Base-by-base conservation (phyloP, 2,329 filamentous ascomycete species). In the Aspergillus sp. region DNA sequence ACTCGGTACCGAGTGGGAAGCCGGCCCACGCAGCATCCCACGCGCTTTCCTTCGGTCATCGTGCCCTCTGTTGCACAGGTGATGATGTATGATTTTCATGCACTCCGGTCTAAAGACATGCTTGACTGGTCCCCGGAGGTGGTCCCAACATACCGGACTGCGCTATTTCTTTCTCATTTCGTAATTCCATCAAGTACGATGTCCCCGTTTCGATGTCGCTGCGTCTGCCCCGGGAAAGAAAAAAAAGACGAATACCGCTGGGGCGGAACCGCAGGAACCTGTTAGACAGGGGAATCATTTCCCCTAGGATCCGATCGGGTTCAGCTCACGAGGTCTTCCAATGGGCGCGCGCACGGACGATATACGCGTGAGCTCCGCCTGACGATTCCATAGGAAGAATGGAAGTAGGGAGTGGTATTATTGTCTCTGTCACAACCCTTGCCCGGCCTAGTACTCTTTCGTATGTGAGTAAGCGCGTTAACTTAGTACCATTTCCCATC, bases 211-310 rank as follows among this genome's bases (percentile, higher is more conserved):
- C 56, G 36, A 58, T 32, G 42, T 61, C 59, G 49, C 57, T 61
- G 64, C 59, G 52, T 66, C 50, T 48, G 48, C 54, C 25, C 58
- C 56, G 59, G 62, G 59, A 48, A 62, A 60, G 60, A 61, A 61
- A 50, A 60, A 61, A 62, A 52, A 63, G 58, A 62, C 55, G 50
- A 64, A 62, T 65, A 62, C 64, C 62, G 62, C 61, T 64, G 65
- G 60, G 59, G 58, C 64, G 64, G 65, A 67, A 67, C 64, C 62
- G 58, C 65, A 68, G 65, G 66, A 68, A 68, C 63, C 59, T 68
- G 62, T 61, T 62, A 59, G 63, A 64, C 62, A 63, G 61, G 51
- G 55, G 59, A 60, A 17, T 58, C 51, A 54, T 60, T 52, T 36
- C 55, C 51, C 50, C 57, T 59, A 49, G 56, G 42, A 51, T 61